Percentiles rank a stretch among this genome's conserved stretches.
Conservation (phyloP, 1,284 basidiomycete genomes). For the Thelephora terrestris region DNA sequence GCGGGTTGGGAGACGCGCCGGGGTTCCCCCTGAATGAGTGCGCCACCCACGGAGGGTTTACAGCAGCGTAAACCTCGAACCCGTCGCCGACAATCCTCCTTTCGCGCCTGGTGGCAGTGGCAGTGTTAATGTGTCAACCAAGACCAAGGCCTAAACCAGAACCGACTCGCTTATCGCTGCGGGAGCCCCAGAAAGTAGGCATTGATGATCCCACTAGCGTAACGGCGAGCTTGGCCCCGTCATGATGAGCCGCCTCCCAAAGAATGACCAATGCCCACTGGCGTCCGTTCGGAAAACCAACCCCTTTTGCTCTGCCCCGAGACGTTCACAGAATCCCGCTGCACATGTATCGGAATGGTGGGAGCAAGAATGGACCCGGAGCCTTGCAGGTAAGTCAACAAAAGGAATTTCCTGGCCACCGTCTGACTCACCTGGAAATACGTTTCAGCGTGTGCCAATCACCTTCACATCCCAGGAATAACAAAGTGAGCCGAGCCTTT, state of each 20-base stretch:
- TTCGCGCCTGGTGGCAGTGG: too few relatives aligned
- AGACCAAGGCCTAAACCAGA: too few relatives aligned
- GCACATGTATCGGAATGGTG: not conserved
- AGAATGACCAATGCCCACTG: conserved; percentile 74
- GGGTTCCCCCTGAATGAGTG: not conserved
- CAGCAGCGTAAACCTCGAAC: too few relatives aligned
- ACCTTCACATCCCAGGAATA: not conserved
- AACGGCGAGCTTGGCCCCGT: conserved; percentile 16
- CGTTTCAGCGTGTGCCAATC: not conserved
- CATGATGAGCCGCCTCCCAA: conserved; percentile 68
- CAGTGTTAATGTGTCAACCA: too few relatives aligned
- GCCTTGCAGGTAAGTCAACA: not conserved
- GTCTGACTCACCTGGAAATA: not conserved
- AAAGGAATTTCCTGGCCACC: not conserved
- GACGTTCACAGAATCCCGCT: conserved; percentile 33
- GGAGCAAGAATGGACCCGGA: not conserved
- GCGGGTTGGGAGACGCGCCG: not conserved
- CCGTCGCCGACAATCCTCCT: too few relatives aligned
- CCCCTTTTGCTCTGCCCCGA: conserved; percentile 28
- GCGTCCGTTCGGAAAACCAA: conserved; percentile 37
- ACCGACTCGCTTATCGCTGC: too few relatives aligned
- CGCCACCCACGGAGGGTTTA: too few relatives aligned
- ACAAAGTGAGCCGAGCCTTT: not conserved
- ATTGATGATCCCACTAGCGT: too few relatives aligned
- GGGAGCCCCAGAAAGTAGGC: too few relatives aligned